Evolutionary conservation across 192 early-diverging fungal species (phyloP), one percentile per base, ranked within the genome.

Genomic region (Diversispora eburnea): DNA sequence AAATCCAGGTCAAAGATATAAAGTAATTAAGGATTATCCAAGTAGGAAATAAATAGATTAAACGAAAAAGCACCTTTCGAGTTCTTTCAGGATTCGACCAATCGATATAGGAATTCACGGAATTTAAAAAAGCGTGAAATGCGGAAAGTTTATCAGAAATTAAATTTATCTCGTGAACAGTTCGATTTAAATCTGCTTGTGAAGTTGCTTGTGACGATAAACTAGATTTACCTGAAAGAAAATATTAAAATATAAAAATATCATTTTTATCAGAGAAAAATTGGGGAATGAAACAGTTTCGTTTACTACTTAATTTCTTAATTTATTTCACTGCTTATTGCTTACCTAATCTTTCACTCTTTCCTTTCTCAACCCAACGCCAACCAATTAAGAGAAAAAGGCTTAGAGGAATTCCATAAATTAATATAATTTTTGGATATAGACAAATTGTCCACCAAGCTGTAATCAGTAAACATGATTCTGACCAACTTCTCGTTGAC

Each of bases 371-470:
- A 39, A 83, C 68, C 82, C 82, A 83, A 43, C 69, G 49, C 41
- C 75, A 77, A 45, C 73, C 65, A 4, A 76, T 74, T 46, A 78
- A 79, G 10, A 71, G 45, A 17, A 83, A 72, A 41, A 80, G 54
- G 10, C 73, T 33, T 10, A 77, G 19, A 59, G 79, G 79, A 10
- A 77, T 52, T 8, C 80, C 80, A 73, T 63, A 77, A 59, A 81
- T 75, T 42, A 81, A 52, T 33, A 83, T 74, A 12, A 74, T 58
- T 56, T 76, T 75, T 47, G 80, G 76, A 33, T 75, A 80, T 42
- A 81, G 76, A 20, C 82, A 83, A 60, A 81, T 39, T 41, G 75
- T 73, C 82, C 82, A 83, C 82, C 82, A 83, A 45, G 77, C 68
- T 55, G 80, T 76, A 54, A 83, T 76, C 2, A 83, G 56, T 9